phyloP scores from a whole-genome alignment of 2,329 filamentous ascomycete species.

The Cladophialophora immunda region DNA sequence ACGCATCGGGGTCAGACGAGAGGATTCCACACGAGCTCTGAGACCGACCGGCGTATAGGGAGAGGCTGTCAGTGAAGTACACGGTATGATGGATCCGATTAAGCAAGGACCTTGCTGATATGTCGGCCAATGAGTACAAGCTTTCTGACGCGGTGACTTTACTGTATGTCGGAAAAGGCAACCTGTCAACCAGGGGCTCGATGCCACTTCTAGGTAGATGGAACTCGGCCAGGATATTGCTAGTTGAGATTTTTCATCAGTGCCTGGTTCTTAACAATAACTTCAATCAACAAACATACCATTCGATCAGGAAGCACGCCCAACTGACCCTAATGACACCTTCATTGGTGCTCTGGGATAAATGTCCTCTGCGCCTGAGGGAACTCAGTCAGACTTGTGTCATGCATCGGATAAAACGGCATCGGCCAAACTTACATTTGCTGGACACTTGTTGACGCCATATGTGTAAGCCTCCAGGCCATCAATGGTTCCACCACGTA shows the following conservation, averaged over 20 bases:
- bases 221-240: constrained; percentile 25
- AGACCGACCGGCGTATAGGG: constrained; percentile 7
- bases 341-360: constrained; percentile 6
- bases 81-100: constrained; percentile 21
- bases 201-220: constrained; percentile 27
- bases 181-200: constrained; percentile 18
- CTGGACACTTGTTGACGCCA: constrained; percentile 26
- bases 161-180: constrained; percentile 19
- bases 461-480: constrained; percentile 21
- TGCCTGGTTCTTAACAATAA: neutral
- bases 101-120: constrained; percentile 19
- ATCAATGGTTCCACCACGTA: constrained; percentile 9
- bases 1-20: constrained; percentile 11
- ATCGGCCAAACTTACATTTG: constrained; percentile 17
- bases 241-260: constrained; percentile 4
- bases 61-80: constrained; percentile 17
- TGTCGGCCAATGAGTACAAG: constrained; percentile 21
- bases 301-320: constrained; percentile 21
- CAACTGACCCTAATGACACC: constrained; percentile 14
- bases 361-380: neutral
- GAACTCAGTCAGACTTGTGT: neutral
- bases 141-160: constrained; percentile 1
- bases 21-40: neutral
- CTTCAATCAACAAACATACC: constrained; percentile 7
- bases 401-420: neutral